Evolutionary conservation across 164 flowering plant species (phyloP), one percentile per base, ranked within the genome.

Genomic region (Tinospora cordifolia): DNA sequence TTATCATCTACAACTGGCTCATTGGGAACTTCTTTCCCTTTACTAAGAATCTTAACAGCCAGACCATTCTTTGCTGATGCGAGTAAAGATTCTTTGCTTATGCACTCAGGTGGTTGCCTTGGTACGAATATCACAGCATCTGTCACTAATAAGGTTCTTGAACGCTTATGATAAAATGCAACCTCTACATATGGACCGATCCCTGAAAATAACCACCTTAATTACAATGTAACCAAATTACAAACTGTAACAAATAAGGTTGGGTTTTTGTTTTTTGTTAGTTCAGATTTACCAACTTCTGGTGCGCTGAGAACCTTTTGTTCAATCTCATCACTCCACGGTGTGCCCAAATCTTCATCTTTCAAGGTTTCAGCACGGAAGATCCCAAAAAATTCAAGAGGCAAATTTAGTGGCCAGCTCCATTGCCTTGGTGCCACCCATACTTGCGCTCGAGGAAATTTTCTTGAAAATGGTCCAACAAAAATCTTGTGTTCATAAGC

Each of bases 141-240:
- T 21, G 99, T 92, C 22, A 92, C 87, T 38, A 94, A 78, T 49
- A 92, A 82, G 19, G 97, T 85, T 74, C 87, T 83, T 69, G 97
- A 87, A 38, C 79, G 85, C 78, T 87, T 90, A 68, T 94, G 97
- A 76, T 90, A 92, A 77, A 94, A 94, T 57, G 97, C 97, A 26
- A 90, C 99, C 83, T 94, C 97, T 27, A 92, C 99, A 77, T 94
- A 94, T 39, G 97, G 97, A n/a, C 99, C 97, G 77, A 94, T 94
- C 69, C 97, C 98, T 94, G 81, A 69, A 73, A 78, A 12, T 72
- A 41, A 34, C n/a, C 17, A 27, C 10, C 26, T 65, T 11, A 13
- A 3, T 12, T 34, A 6, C 30, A 51, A 26, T 51, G 8, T 34
- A 22, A n/a, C n/a, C n/a, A n/a, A 30, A 68, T 12, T 30, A 51